Percentiles rank a stretch among this genome's conserved stretches.
phyloP scores from a whole-genome alignment of 2,329 filamentous ascomycete species.

The Mycocentrospora acerina region DNA sequence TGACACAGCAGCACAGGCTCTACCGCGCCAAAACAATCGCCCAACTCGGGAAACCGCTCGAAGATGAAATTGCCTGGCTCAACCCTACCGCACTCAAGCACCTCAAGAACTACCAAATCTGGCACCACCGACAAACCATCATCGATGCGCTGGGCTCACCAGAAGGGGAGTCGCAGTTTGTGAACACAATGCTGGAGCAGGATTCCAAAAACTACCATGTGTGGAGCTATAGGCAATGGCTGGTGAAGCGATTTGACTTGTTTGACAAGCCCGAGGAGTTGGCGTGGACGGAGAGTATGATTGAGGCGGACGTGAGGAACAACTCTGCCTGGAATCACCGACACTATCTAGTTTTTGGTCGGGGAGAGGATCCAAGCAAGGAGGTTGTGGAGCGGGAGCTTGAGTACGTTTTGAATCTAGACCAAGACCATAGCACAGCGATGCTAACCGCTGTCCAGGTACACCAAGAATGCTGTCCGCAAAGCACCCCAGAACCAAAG shows the following conservation, averaged over 20 bases:
- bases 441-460: conserved; percentile 34
- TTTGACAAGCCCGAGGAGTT: conserved; percentile 63
- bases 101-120: conserved; percentile 99
- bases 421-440: conserved; percentile 1
- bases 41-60: conserved; percentile 64
- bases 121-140: conserved; percentile 65
- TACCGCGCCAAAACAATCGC: conserved; percentile 83
- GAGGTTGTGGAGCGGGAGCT: conserved; percentile 74
- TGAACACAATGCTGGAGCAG: conserved; percentile 75
- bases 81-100: conserved; percentile 79
- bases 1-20: conserved; percentile 57
- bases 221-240: conserved; percentile 88
- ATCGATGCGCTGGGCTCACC: conserved; percentile 61
- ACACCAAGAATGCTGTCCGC: conserved; percentile 68
- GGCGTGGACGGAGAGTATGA: conserved; percentile 67
- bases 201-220: conserved; percentile 99
- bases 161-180: conserved; percentile 70
- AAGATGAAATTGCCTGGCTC: conserved; percentile 79
- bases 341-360: conserved; percentile 84
- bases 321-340: conserved; percentile 98
- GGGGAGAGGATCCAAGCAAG: conserved; percentile 45
- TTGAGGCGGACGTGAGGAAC: conserved; percentile 83
- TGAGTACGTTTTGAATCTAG: conserved; percentile 49
- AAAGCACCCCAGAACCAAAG: conserved; percentile 91
- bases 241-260: conserved; percentile 65